These are phyloP conservation scores for Citropsis articulata DNA, from an alignment of 345 rosid genomes.

Conservation along the genomic window DNA sequence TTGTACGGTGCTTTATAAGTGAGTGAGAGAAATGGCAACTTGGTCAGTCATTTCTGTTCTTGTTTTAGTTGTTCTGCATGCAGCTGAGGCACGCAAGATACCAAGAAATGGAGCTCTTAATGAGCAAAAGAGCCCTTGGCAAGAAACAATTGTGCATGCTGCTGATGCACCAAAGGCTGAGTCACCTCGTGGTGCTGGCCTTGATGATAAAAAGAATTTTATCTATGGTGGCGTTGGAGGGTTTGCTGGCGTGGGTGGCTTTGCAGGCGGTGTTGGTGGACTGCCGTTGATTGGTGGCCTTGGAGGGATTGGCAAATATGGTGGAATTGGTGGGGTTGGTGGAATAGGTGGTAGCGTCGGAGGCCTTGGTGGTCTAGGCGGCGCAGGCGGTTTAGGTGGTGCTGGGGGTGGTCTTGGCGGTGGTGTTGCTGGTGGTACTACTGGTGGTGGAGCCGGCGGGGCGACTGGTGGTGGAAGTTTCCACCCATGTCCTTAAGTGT, in stretches of 20 bases:
- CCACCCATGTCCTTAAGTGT: constrained; percentile 19
- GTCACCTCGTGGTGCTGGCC: constrained; percentile 29
- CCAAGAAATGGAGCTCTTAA: constrained; percentile 19
- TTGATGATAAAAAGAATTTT: constrained; percentile 60
- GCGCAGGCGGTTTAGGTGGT: constrained; percentile 29
- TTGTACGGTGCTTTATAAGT: not conserved
- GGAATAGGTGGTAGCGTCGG: constrained; percentile 57
- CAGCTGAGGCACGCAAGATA: constrained; percentile 31
- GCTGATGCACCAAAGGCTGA: constrained; percentile 31
- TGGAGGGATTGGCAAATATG: constrained; percentile 49
- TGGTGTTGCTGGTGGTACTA: constrained; percentile 18
- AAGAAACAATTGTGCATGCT: constrained; percentile 38
- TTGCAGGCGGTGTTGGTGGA: constrained; percentile 57
- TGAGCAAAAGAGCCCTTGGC: constrained; percentile 16
- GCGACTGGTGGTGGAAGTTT: constrained; percentile 26
- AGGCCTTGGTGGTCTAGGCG: constrained; percentile 41
- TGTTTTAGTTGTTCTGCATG: constrained; percentile 30
- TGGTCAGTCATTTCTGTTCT: constrained; percentile 16
- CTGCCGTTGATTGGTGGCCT: constrained; percentile 49
- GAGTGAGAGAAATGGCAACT: constrained; percentile 18
- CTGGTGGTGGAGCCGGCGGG: constrained; percentile 28
- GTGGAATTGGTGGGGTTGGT: constrained; percentile 53
- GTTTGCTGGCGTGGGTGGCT: constrained; percentile 70
- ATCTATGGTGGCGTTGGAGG: constrained; percentile 70
- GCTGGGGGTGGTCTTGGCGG: constrained; percentile 32